Percentiles rank a stretch among this genome's conserved stretches.
Conservation (phyloP, 2,329 filamentous ascomycete species). For the Fusarium solani-melongenae region DNA sequence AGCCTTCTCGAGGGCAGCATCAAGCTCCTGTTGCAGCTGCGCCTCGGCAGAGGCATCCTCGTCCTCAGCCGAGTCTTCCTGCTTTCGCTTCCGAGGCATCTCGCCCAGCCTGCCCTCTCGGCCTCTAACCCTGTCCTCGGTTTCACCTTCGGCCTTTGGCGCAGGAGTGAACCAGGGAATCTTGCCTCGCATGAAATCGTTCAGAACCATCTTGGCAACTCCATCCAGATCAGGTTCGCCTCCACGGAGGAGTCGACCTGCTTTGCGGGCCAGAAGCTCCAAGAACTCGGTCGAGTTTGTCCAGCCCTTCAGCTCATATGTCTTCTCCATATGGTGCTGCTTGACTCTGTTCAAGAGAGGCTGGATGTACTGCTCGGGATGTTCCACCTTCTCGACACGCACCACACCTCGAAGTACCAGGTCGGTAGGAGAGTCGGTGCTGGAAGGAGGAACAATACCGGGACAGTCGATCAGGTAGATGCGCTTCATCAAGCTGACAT, state of each 20-base stretch:
- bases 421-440: slow-evolving; percentile 84
- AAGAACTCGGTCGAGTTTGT: slow-evolving; percentile 83
- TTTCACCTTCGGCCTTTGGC: slow-evolving; percentile 67
- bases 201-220: slow-evolving; percentile 95
- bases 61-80: slow-evolving; percentile 62
- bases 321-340: slow-evolving; percentile 88
- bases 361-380: slow-evolving; percentile 95
- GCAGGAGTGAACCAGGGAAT: slow-evolving; percentile 96
- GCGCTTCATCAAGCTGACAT: slow-evolving; percentile 93
- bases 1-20: slow-evolving; percentile 42
- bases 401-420: slow-evolving; percentile 92
- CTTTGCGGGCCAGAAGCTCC: slow-evolving; percentile 87
- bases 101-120: slow-evolving; percentile 84
- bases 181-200: slow-evolving; percentile 94
- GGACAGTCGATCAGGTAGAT: slow-evolving; percentile 95
- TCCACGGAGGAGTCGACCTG: slow-evolving; percentile 85
- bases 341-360: slow-evolving; percentile 85
- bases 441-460: slow-evolving; percentile 92
- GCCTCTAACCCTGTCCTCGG: slow-evolving; percentile 68
- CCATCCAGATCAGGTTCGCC: slow-evolving; percentile 96
- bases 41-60: slow-evolving; percentile 50
- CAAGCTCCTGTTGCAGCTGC: slow-evolving; percentile 42
- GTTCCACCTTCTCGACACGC: slow-evolving; percentile 93
- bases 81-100: slow-evolving; percentile 84
- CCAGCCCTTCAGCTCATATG: slow-evolving; percentile 88